Conservation (phyloP, 2,329 filamentous ascomycete species). For the Nothophaeocryptopus gaeumannii region DNA sequence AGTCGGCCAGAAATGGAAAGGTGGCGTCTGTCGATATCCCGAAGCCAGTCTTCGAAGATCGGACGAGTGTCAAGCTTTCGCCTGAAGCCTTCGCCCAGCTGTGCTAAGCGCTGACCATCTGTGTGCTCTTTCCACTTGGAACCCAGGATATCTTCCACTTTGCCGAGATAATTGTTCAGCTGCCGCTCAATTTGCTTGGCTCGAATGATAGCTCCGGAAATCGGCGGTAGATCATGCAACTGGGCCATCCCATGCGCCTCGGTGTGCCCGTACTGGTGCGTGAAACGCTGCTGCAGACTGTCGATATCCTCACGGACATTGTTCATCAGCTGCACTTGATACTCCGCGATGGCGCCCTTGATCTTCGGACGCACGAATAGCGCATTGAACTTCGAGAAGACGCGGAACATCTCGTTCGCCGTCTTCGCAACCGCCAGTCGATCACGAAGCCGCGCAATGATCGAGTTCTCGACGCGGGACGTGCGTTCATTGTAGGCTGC, state of each 20-base stretch:
- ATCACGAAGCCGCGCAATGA: conserved; percentile 90
- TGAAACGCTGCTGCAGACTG: conserved; percentile 91
- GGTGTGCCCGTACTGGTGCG: conserved; percentile 97
- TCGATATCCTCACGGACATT: conserved; percentile 97
- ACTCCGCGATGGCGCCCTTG: conserved; percentile 93
- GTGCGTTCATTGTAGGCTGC: conserved; percentile 97
- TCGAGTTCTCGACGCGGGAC: conserved; percentile 95
- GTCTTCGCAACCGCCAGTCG: conserved; percentile 93
- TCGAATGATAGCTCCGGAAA: conserved; percentile 97
- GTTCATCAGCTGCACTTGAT: conserved; percentile 95
- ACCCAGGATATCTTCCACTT: conserved; percentile 96
- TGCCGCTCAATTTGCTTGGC: conserved; percentile 95
- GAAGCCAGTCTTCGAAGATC: conserved; percentile 93
- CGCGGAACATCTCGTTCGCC: conserved; percentile 98
- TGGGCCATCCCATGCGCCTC: conserved; percentile 98
- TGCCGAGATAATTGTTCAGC: conserved; percentile 94
- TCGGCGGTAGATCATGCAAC: conserved; percentile 88
- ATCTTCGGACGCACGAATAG: conserved; percentile 99
- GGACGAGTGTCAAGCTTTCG: conserved; percentile 92
- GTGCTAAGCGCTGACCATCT: conserved; percentile 89
- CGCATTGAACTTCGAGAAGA: conserved; percentile 99
- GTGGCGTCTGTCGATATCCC: conserved; percentile 82
- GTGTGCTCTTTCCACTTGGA: conserved; percentile 91
- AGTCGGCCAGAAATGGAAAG: conserved; percentile 89
- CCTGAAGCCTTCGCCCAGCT: conserved; percentile 88